Base-by-base conservation (phyloP, 176 grass and related monocot species). In the Pontederia crassipes region DNA sequence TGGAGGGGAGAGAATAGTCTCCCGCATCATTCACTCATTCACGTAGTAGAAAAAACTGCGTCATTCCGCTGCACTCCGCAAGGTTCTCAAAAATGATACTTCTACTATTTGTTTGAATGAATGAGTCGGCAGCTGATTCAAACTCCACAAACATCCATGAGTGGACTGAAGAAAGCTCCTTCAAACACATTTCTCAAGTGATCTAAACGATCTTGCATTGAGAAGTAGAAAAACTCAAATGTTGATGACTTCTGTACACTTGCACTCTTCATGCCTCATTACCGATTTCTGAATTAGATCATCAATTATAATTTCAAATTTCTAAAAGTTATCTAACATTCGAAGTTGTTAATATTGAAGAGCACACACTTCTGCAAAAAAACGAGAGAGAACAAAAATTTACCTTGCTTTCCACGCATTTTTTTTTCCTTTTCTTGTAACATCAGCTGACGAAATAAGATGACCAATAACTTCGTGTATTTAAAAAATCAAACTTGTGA, bases 1-100 rank as follows among this genome's bases (percentile, higher is more conserved):
- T 53, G 51, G 13, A 53, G n/a, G 51, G n/a, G 51, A 53, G n/a
- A 53, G 51, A 53, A 53, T 53, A 53, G 51, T 53, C 51, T 53
- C 51, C 51, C 51, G 51, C 51, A 53, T 53, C 51, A 53, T 16
- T 53, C 51, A 53, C 51, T 53, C 51, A 53, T 53, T 53, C 51
- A 16, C 51, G n/a, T 53, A 53, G 51, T 53, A 53, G 51, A 12
- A 12, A 14, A 53, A 53, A 14, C 51, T n/a, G 13, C 12, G 5
- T 14, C 14, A 9, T 53, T 53, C 51, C 12, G 12, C 13, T 53
- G 51, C 29, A 35, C 51, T 16, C 11, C 10, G 0, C 51, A n/a
- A 53, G 15, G 13, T 16, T 12, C n/a, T 14, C 14, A 53, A 4
- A 53, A 53, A 12, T 12, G 13, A 53, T 12, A 12, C 12, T n/a